Conservation (phyloP, 768 basidiomycete species). For the Postia placenta region DNA sequence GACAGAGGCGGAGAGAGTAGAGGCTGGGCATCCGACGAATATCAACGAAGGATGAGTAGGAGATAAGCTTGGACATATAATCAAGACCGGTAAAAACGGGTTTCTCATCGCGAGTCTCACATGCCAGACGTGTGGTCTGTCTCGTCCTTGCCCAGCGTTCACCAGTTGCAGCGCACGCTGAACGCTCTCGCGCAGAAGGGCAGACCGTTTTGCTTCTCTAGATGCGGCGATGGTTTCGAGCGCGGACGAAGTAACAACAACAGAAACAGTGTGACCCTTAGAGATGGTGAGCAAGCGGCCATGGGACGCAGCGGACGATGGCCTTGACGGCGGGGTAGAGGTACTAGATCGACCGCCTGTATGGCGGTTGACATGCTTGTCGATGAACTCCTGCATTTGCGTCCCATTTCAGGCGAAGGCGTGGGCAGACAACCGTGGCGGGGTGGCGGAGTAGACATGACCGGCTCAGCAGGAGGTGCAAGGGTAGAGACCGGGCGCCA, state of each 20-base stretch:
- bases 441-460: conserved; percentile 10
- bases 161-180: conserved; percentile 80
- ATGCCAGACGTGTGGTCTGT: conserved; percentile 83
- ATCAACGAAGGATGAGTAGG: conserved; percentile 94
- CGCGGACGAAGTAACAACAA: conserved; percentile 77
- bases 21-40: conserved; percentile 32
- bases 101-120: conserved; percentile 90
- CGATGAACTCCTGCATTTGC: conserved; percentile 8
- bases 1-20: conserved; percentile 76
- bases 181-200: conserved; percentile 76
- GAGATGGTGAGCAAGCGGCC: conserved; percentile 31
- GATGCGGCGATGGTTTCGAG: conserved; percentile 82
- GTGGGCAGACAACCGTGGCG: conserved; percentile 19
- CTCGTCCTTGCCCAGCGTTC: conserved; percentile 66
- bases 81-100: conserved; percentile 96
- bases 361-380: conserved; percentile 15
- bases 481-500: conserved; percentile 10
- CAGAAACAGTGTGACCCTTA: conserved; percentile 70
- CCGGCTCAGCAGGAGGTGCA: conserved; percentile 20
- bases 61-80: conserved; percentile 95
- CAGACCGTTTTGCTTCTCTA: conserved; percentile 81
- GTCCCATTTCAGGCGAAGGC: conserved; percentile 10
- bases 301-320: conserved; percentile 20
- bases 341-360: background rate
- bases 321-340: conserved; percentile 14